Percentiles rank a stretch among this genome's conserved stretches.
These are phyloP conservation scores for Diaporthe ampelina DNA, from an alignment of 2,329 filamentous ascomycete genomes.

Conservation along the genomic window DNA sequence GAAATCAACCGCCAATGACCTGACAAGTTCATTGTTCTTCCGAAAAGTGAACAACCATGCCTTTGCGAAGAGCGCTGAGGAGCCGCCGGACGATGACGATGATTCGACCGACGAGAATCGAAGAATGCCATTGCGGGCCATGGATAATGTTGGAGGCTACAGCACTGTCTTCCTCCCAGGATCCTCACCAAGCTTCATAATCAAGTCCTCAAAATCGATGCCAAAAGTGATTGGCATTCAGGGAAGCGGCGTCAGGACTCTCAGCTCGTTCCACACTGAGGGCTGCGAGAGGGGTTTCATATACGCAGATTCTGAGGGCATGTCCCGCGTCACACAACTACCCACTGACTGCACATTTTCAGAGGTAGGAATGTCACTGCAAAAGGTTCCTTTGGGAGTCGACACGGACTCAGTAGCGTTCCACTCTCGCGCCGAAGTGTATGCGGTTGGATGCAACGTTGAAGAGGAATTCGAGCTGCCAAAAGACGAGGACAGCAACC, in stretches of 20 bases:
- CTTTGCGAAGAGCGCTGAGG: conserved; percentile 70
- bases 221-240: conserved; percentile 83
- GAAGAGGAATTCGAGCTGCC: conserved; percentile 83
- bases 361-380: conserved; percentile 82
- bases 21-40: conserved; percentile 77
- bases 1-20: conserved; percentile 55
- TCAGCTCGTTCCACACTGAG: conserved; percentile 83
- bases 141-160: conserved; percentile 80
- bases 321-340: conserved; percentile 80
- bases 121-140: conserved; percentile 68
- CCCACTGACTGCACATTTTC: conserved; percentile 76
- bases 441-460: conserved; percentile 80
- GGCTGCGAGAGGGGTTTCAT: conserved; percentile 87
- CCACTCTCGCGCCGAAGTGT: conserved; percentile 80
- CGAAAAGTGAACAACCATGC: conserved; percentile 79
- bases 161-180: conserved; percentile 88
- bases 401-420: conserved; percentile 83
- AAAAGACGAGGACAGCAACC: conserved; percentile 80
- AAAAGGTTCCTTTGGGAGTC: conserved; percentile 77
- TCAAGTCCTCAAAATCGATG: conserved; percentile 83
- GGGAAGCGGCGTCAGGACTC: conserved; percentile 75
- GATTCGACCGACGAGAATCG: conserved; percentile 61
- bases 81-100: conserved; percentile 62
- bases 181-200: conserved; percentile 81
- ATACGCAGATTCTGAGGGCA: conserved; percentile 81